Percentiles rank a stretch among this genome's conserved stretches.
Evolutionary conservation across 345 rosid genomes (phyloP).

Genomic region (Dimocarpus longan): DNA sequence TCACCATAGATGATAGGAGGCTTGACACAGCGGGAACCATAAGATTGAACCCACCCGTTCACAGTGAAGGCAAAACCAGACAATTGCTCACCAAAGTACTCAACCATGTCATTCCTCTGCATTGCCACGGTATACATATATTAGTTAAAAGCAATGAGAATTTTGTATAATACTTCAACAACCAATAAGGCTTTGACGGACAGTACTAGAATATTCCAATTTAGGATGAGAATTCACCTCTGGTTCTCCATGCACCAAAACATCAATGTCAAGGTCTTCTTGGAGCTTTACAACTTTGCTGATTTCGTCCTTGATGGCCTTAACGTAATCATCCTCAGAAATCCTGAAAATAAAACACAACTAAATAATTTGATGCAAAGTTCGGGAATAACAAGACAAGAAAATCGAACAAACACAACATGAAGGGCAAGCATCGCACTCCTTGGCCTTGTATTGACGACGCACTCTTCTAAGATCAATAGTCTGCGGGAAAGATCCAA

Average conservation of each 20-base stretch:
- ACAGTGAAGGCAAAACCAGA: slow-evolving; percentile 59
- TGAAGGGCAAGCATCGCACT: slow-evolving; percentile 37
- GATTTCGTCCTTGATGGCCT: slow-evolving; percentile 68
- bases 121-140: not conserved
- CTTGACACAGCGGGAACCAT: slow-evolving; percentile 66
- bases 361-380: not conserved
- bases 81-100: slow-evolving; percentile 65
- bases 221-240: slow-evolving; percentile 49
- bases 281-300: slow-evolving; percentile 72
- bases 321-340: slow-evolving; percentile 59
- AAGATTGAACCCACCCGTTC: slow-evolving; percentile 68
- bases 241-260: slow-evolving; percentile 84
- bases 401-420: not conserved
- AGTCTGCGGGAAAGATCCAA: slow-evolving; percentile 90
- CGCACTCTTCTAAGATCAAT: slow-evolving; percentile 65
- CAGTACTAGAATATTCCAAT: not conserved
- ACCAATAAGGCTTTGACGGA: not conserved
- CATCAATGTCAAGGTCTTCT: slow-evolving; percentile 84
- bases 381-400: not conserved
- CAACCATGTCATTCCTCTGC: slow-evolving; percentile 68
- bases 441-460: slow-evolving; percentile 68
- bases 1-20: slow-evolving; percentile 69
- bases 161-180: not conserved
- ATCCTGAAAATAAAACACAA: slow-evolving; percentile 46
- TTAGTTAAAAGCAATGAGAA: not conserved